These are phyloP conservation scores for Fusarium sp. DNA, from an alignment of 2,329 filamentous ascomycete species.

Conservation along the genomic window DNA sequence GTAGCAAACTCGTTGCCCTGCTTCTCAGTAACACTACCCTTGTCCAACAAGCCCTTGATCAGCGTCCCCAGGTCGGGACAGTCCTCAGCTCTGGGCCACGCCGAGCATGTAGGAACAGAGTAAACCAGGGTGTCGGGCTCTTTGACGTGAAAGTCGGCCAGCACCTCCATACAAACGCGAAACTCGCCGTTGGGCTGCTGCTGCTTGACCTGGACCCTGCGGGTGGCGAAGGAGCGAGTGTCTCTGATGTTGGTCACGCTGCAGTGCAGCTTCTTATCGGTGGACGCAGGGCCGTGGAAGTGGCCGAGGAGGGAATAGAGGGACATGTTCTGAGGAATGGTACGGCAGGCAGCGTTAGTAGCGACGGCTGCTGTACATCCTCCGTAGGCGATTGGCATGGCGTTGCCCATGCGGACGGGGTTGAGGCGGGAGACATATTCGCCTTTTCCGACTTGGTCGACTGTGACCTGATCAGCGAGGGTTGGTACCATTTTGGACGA, in stretches of 20 bases:
- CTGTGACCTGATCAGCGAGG: constrained; percentile 41
- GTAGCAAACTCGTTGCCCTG: constrained; percentile 41
- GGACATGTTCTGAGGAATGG: constrained; percentile 54
- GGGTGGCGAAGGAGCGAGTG: constrained; percentile 63
- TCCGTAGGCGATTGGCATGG: constrained; percentile 58
- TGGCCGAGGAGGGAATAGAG: constrained; percentile 63
- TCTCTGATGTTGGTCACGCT: constrained; percentile 56
- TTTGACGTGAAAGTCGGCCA: constrained; percentile 61
- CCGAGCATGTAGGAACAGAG: constrained; percentile 52
- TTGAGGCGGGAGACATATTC: constrained; percentile 47
- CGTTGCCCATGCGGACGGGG: constrained; percentile 52
- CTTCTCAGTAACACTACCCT: constrained; percentile 46
- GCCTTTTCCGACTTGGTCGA: constrained; percentile 39
- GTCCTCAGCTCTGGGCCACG: constrained; percentile 51
- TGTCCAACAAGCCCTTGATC: constrained; percentile 31
- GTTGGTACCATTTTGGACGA: constrained; percentile 13
- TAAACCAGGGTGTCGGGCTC: constrained; percentile 57
- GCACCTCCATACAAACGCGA: constrained; percentile 58
- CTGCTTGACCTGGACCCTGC: constrained; percentile 61
- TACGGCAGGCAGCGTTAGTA: constrained; percentile 57
- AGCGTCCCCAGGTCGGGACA: constrained; percentile 34
- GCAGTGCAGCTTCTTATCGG: constrained; percentile 55
- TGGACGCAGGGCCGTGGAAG: constrained; percentile 61
- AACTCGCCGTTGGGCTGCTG: constrained; percentile 52
- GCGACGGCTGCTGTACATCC: constrained; percentile 60